These are phyloP conservation scores for Candida glaebosa DNA, from an alignment of 805 yeast species.

Conservation along the genomic window DNA sequence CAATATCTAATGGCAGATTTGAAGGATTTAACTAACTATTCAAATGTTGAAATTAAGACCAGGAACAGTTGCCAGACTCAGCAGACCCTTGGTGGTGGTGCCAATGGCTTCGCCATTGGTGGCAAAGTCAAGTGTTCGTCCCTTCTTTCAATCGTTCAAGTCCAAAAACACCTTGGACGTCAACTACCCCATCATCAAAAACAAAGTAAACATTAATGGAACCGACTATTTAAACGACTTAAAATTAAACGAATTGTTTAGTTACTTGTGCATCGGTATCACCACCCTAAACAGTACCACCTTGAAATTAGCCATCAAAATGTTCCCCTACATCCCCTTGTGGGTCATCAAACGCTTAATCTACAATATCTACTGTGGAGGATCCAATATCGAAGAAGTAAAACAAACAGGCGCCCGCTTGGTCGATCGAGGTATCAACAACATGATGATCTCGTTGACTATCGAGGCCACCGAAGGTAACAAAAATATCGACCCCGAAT, in stretches of 20 bases:
- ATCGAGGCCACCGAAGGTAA: slow-evolving; percentile 90
- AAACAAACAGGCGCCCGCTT: slow-evolving; percentile 65
- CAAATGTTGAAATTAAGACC: background rate
- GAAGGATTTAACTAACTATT: background rate
- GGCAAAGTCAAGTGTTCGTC: background rate
- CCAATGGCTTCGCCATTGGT: background rate
- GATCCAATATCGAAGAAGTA: slow-evolving; percentile 72
- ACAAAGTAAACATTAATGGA: background rate
- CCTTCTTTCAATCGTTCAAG: background rate
- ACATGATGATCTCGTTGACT: slow-evolving; percentile 93
- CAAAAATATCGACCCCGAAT: slow-evolving; percentile 53
- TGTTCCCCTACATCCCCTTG: slow-evolving; percentile 75
- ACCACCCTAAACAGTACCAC: slow-evolving; percentile 65
- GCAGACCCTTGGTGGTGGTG: background rate
- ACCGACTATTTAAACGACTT: slow-evolving; percentile 49
- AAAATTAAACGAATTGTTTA: slow-evolving; percentile 52
- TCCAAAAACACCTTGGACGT: background rate
- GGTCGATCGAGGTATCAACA: slow-evolving; percentile 72
- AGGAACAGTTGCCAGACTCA: background rate
- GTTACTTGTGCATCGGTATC: slow-evolving; percentile 64
- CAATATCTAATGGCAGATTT: background rate
- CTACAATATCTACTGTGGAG: slow-evolving; percentile 87
- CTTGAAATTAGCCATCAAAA: slow-evolving; percentile 55
- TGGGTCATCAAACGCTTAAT: slow-evolving; percentile 66
- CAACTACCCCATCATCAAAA: background rate